phyloP scores from a whole-genome alignment of 495 filamentous ascomycete species.

The Neurospora sp. region DNA sequence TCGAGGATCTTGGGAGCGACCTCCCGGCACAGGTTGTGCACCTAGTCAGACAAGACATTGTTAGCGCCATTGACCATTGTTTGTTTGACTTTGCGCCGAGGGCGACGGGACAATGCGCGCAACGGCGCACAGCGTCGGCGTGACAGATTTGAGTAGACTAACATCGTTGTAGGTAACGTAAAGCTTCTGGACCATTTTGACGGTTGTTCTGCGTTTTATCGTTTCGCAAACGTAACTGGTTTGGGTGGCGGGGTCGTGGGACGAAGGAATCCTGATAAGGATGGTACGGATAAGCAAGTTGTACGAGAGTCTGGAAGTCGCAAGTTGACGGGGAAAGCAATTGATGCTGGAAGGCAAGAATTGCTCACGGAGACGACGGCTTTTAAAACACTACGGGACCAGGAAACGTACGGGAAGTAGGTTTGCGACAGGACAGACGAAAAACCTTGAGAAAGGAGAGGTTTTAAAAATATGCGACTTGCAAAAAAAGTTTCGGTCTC shows the following conservation, averaged over 20 bases:
- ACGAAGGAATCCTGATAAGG: neutral
- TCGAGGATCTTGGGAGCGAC: slow-evolving; percentile 71
- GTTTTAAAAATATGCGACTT: neutral
- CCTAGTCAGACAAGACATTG: slow-evolving; percentile 37
- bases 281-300: neutral
- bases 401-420: neutral
- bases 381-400: neutral
- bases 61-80: neutral
- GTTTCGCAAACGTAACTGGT: neutral
- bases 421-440: neutral
- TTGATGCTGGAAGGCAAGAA: neutral
- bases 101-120: neutral
- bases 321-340: neutral
- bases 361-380: neutral
- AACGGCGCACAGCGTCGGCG: neutral
- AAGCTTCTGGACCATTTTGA: slow-evolving; percentile 71
- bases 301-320: neutral
- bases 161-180: slow-evolving; percentile 97
- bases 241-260: neutral
- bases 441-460: neutral
- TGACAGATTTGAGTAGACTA: slow-evolving; percentile 16
- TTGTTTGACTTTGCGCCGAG: neutral
- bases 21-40: slow-evolving; percentile 92
- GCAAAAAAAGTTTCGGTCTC: neutral
- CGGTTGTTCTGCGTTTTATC: slow-evolving; percentile 8